Percentiles rank a stretch among this genome's conserved stretches.
Conservation (phyloP, 1,284 basidiomycete species). For the Megacollybia platyphylla region DNA sequence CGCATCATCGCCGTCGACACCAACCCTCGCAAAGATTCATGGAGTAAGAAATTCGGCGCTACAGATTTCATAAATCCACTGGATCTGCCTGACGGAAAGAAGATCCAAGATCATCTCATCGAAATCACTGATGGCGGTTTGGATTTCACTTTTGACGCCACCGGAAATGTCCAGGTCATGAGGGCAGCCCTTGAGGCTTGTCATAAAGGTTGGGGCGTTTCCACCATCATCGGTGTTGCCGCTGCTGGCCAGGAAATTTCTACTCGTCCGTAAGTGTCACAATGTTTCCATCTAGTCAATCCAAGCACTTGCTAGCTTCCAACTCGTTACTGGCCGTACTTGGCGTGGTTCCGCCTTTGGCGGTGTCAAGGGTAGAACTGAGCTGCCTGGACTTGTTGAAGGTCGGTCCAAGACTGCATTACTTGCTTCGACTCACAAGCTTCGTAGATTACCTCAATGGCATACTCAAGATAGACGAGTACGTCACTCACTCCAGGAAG, state of each 20-base stretch:
- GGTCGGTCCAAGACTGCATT: slow-evolving; percentile 22
- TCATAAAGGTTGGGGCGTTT: slow-evolving; percentile 99
- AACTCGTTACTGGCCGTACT: slow-evolving; percentile 79
- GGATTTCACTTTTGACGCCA: slow-evolving; percentile 96
- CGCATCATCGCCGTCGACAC: slow-evolving; percentile 91
- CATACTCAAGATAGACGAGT: slow-evolving; percentile 78
- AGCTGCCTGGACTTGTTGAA: slow-evolving; percentile 82
- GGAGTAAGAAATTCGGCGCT: slow-evolving; percentile 94
- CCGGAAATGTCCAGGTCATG: slow-evolving; percentile 94
- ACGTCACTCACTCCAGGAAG: slow-evolving; percentile 71
- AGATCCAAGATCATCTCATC: slow-evolving; percentile 82
- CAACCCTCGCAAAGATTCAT: slow-evolving; percentile 76
- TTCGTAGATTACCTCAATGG: slow-evolving; percentile 57
- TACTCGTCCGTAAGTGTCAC: slow-evolving; percentile 71
- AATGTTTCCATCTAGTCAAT: neutral
- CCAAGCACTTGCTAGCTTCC: slow-evolving; percentile 45
- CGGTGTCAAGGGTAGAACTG: slow-evolving; percentile 95
- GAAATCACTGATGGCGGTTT: slow-evolving; percentile 95
- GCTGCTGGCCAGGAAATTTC: slow-evolving; percentile 97
- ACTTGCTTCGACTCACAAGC: neutral
- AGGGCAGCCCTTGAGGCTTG: slow-evolving; percentile 91
- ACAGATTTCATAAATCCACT: slow-evolving; percentile 90
- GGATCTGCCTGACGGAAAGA: slow-evolving; percentile 63
- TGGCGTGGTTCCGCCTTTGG: slow-evolving; percentile 97
- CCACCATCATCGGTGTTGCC: slow-evolving; percentile 89